Base-by-base conservation (phyloP, 2,329 filamentous ascomycete species). In the Penicillium frequentans region DNA sequence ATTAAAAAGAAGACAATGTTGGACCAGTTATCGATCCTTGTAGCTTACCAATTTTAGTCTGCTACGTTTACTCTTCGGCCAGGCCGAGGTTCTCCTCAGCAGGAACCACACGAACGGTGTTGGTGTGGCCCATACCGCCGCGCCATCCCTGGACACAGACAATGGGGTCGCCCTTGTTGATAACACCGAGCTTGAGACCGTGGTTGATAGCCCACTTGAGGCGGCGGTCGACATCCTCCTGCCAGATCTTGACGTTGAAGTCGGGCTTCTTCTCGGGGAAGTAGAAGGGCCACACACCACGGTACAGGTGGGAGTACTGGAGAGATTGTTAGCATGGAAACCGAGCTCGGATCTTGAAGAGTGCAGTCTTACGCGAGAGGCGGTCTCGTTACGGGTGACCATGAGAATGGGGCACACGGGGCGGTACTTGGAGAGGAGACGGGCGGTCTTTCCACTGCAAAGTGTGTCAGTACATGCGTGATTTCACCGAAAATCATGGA, bases 341-440 rank as follows among this genome's bases (percentile, higher is more conserved):
- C 27, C 16, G 19, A 21, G 7, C 29, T 21, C 14, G 57, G 3
- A 44, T 31, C 14, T 23, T 26, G 21, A n/a, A 51, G 24, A 43
- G 37, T n/a, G 39, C 11, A 31, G 67, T 74, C 80, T 76, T 77
- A 84, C 81, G 66, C 95, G 86, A 59, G 92, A 90, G 52, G 95
- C 91, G 64, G 85, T 86, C 49, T 86, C 80, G 76, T 90, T 96
- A 70, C 95, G 89, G 64, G 93, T 96, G 64, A 99, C 90, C 93
- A 98, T 98, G 84, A 99, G 93, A 81, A 99, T 97, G 69, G 95
- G 95, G 86, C 93, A 98, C 64, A 98, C 93, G 51, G 95, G 95
- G 73, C 95, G 90, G 83, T 97, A 99, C 84, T 99, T 99, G 82
- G 93, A 96, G 66, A 98, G 84, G 62, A 98, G 88, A 71, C 95